Percentiles rank a stretch among this genome's conserved stretches.
These are phyloP conservation scores for Chondrus crispus DNA, from an alignment of 23 red algal species.

Conservation along the genomic window DNA sequence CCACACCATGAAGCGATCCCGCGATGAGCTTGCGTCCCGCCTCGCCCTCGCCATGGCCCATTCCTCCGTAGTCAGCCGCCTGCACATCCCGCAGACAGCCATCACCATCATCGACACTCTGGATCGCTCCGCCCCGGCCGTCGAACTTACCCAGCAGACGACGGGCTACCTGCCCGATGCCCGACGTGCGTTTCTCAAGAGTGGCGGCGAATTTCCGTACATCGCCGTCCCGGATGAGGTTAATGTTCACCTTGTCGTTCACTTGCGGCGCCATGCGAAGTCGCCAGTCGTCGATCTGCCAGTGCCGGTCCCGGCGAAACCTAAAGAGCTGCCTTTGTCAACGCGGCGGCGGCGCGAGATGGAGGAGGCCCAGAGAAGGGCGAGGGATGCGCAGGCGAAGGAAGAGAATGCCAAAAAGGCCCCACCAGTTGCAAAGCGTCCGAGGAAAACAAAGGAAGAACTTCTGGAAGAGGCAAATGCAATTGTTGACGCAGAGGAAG, in stretches of 20 bases:
- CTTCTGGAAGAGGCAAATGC: conserved; percentile 15
- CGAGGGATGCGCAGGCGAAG: not conserved
- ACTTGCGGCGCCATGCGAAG: conserved; percentile 82
- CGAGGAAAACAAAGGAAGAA: conserved; percentile 10
- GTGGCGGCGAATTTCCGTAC: conserved; percentile 74
- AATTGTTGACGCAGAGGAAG: conserved; percentile 1
- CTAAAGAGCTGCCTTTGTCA: not conserved
- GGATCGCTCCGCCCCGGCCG: conserved; percentile 46
- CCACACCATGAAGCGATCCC: conserved; percentile 32
- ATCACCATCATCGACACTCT: conserved; percentile 77
- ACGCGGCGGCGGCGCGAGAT: not conserved
- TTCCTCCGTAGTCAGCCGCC: conserved; percentile 38
- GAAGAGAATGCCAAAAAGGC: not conserved
- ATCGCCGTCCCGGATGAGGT: conserved; percentile 74
- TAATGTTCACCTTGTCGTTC: conserved; percentile 90
- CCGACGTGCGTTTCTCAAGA: conserved; percentile 77
- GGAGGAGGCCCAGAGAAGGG: not conserved
- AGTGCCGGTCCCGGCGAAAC: conserved; percentile 63
- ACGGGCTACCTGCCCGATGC: conserved; percentile 49
- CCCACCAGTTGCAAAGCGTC: not conserved
- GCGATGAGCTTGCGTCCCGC: conserved; percentile 57
- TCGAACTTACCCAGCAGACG: conserved; percentile 23
- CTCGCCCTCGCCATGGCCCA: conserved; percentile 46
- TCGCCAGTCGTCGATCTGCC: conserved; percentile 29
- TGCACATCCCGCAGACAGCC: conserved; percentile 27